Percentiles rank a stretch among this genome's conserved stretches.
Evolutionary conservation across 2,329 filamentous ascomycete species (phyloP).

Genomic region (Neofusicoccum cordaticola): DNA sequence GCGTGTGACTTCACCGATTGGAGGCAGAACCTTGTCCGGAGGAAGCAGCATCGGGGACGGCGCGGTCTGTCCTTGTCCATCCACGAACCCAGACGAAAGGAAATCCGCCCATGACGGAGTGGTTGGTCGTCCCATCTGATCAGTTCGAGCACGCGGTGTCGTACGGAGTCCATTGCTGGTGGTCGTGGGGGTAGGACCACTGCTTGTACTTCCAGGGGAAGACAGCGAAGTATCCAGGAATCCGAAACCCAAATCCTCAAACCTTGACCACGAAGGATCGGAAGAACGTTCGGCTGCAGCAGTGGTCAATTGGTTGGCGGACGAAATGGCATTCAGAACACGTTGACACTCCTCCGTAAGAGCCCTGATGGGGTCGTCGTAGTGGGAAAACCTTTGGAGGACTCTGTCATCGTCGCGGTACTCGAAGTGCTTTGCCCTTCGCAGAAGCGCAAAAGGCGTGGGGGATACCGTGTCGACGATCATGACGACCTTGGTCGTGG

Average conservation of each 20-base stretch:
- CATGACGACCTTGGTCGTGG: slow-evolving; percentile 90
- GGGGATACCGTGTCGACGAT: slow-evolving; percentile 93
- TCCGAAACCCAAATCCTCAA: slow-evolving; percentile 90
- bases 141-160: slow-evolving; percentile 64
- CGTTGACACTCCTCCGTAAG: slow-evolving; percentile 91
- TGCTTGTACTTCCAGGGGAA: slow-evolving; percentile 25
- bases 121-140: slow-evolving; percentile 73
- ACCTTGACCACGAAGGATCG: slow-evolving; percentile 94
- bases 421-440: slow-evolving; percentile 90
- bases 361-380: slow-evolving; percentile 82
- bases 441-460: slow-evolving; percentile 85
- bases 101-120: slow-evolving; percentile 99
- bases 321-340: slow-evolving; percentile 84
- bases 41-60: slow-evolving; percentile 74
- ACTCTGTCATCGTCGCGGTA: slow-evolving; percentile 85
- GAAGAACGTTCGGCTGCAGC: slow-evolving; percentile 43
- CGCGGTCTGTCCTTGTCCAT: slow-evolving; percentile 64
- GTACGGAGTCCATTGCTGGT: slow-evolving; percentile 54
- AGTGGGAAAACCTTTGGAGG: slow-evolving; percentile 82
- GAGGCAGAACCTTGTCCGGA: slow-evolving; percentile 86
- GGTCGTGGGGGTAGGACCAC: slow-evolving; percentile 22
- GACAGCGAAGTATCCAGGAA: slow-evolving; percentile 60
- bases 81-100: slow-evolving; percentile 85
- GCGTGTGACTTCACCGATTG: slow-evolving; percentile 65
- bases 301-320: slow-evolving; percentile 77